Percentiles rank a stretch among this genome's conserved stretches.
phyloP scores from a whole-genome alignment of 169 alveolate genomes.

The Eimeria praecox region DNA sequence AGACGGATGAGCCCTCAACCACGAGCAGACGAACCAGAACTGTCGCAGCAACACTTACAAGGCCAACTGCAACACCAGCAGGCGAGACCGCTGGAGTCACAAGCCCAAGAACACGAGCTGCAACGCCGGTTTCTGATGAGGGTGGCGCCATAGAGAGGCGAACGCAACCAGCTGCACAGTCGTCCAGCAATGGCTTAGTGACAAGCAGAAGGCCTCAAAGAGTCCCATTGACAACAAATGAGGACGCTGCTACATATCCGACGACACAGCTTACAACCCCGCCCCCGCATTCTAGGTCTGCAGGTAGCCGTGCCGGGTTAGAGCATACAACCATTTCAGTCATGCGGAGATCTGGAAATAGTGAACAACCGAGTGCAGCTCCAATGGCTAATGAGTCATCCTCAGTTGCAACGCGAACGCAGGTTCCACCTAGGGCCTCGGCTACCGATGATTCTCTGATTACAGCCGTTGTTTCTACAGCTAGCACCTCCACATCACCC shows the following conservation, averaged over 20 bases:
- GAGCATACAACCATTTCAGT: not conserved
- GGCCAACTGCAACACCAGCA: slow-evolving; percentile 7
- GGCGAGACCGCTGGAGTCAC: not conserved
- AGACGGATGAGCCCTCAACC: no score
- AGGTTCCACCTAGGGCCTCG: not conserved
- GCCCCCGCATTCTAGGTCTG: not conserved
- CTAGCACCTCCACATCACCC: not conserved
- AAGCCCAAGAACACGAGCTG: not conserved
- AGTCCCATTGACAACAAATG: not conserved
- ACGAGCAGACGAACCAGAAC: no score
- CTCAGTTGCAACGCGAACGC: not conserved
- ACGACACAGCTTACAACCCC: slow-evolving; percentile 7
- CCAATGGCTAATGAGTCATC: not conserved
- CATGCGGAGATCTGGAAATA: not conserved
- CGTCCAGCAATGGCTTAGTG: not conserved
- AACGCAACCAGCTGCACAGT: not conserved
- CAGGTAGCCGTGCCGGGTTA: not conserved
- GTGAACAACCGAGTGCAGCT: not conserved
- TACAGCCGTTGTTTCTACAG: not conserved
- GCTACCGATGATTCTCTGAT: not conserved
- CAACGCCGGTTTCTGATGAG: not conserved
- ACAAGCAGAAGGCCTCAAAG: not conserved
- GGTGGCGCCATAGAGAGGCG: not conserved
- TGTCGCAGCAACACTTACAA: no score
- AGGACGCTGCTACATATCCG: not conserved